Percentiles rank a stretch among this genome's conserved stretches.
These are phyloP conservation scores for Paragyromitra xinjiangensis DNA, from an alignment of 495 filamentous ascomycete species.

Conservation along the genomic window DNA sequence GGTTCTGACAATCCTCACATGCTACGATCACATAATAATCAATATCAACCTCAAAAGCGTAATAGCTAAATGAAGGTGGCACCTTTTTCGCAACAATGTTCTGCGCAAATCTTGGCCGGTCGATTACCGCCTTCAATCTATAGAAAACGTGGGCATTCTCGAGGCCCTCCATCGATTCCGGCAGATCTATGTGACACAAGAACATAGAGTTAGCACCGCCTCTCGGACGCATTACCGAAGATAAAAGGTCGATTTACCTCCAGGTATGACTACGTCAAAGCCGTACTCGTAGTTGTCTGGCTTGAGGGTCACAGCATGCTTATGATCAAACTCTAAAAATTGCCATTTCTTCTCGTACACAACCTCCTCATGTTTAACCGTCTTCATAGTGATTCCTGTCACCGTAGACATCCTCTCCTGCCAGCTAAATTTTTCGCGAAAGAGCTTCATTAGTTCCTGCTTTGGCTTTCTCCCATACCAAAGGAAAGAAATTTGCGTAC, in stretches of 20 bases:
- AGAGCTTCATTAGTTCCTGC: conserved; percentile 14
- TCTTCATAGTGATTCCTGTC: conserved; percentile 62
- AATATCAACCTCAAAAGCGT: conserved; percentile 13
- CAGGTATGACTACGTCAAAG: conserved; percentile 80
- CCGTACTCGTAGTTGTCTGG: conserved; percentile 89
- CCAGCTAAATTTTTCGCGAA: conserved; percentile 37
- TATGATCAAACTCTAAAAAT: conserved; percentile 64
- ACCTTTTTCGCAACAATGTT: conserved; percentile 76
- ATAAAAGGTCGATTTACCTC: conserved; percentile 62
- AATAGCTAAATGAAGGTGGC: neutral
- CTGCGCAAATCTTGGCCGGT: conserved; percentile 79
- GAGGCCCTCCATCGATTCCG: conserved; percentile 90
- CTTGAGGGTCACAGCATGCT: conserved; percentile 60
- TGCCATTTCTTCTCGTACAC: conserved; percentile 68
- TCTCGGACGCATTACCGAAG: neutral
- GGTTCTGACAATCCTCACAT: conserved; percentile 86
- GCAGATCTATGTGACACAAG: conserved; percentile 50
- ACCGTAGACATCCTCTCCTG: conserved; percentile 59
- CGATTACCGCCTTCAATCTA: conserved; percentile 85
- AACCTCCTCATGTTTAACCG: conserved; percentile 64
- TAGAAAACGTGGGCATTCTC: conserved; percentile 82
- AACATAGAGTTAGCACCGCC: conserved; percentile 13
- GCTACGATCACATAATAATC: conserved; percentile 55
- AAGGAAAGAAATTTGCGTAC: conserved; percentile 62
- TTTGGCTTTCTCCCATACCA: neutral